Evolutionary conservation across 345 rosid species (phyloP).

Genomic region (Arabis alpina): DNA sequence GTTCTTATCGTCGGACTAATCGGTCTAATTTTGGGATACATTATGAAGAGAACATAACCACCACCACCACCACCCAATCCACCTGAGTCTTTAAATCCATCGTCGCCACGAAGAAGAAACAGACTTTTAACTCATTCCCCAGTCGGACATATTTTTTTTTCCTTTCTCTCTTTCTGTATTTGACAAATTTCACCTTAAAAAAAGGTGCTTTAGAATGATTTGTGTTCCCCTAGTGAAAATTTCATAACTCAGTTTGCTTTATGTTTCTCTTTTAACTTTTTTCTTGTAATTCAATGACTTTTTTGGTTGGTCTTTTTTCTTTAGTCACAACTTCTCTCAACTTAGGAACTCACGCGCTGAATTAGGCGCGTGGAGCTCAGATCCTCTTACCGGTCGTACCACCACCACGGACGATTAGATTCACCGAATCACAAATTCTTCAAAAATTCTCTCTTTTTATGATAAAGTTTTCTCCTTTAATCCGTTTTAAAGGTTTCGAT

Average conservation of each 20-base stretch:
- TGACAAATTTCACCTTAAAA: constrained; percentile 31
- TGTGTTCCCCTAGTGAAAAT: constrained; percentile 18
- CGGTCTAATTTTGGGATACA: constrained; percentile 77
- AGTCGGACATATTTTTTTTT: background rate
- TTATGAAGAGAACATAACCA: constrained; percentile 65
- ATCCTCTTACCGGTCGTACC: constrained; percentile 27
- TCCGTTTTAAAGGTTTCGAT: background rate
- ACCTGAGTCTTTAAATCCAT: background rate
- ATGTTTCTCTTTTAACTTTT: background rate
- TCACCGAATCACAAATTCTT: constrained; percentile 39
- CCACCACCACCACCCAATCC: background rate
- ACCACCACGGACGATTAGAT: constrained; percentile 36
- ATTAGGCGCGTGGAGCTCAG: constrained; percentile 19
- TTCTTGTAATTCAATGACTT: constrained; percentile 29
- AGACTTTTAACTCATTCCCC: constrained; percentile 29
- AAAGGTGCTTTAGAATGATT: constrained; percentile 35
- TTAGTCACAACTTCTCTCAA: background rate
- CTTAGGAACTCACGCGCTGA: constrained; percentile 16
- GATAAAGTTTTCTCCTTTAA: constrained; percentile 8
- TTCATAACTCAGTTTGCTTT: constrained; percentile 38
- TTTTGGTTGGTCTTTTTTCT: background rate
- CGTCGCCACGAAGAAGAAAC: constrained; percentile 19
- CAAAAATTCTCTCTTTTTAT: constrained; percentile 1
- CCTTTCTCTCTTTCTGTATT: constrained; percentile 14
- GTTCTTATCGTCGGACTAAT: constrained; percentile 68